These are phyloP conservation scores for Jackrogersella multiformis DNA, from an alignment of 495 filamentous ascomycete genomes.

Conservation along the genomic window DNA sequence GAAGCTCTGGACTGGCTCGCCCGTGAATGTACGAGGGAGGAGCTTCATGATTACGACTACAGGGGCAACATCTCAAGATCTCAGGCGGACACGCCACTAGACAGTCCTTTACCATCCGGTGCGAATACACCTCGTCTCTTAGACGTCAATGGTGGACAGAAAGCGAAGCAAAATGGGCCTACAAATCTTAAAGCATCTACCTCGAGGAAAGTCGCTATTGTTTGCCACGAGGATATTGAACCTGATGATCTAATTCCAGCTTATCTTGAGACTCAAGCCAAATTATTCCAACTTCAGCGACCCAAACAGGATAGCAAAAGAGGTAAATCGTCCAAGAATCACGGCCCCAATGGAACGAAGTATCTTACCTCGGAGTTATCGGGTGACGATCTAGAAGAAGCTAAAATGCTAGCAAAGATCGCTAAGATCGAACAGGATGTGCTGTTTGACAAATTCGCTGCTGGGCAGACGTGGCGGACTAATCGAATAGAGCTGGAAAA, in stretches of 20 bases:
- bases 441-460: constrained; percentile 81
- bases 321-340: constrained; percentile 48
- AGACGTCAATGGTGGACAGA: constrained; percentile 44
- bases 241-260: constrained; percentile 79
- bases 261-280: constrained; percentile 75
- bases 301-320: constrained; percentile 61
- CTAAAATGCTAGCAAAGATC: constrained; percentile 74
- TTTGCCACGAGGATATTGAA: constrained; percentile 66
- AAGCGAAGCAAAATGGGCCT: constrained; percentile 31
- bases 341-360: constrained; percentile 19
- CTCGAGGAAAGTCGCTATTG: constrained; percentile 49
- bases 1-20: constrained; percentile 90
- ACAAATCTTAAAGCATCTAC: constrained; percentile 28
- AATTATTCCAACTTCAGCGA: constrained; percentile 77
- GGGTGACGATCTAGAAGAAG: constrained; percentile 59
- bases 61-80: constrained; percentile 48
- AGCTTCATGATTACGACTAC: constrained; percentile 76
- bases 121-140: constrained; percentile 56
- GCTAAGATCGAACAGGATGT: constrained; percentile 82
- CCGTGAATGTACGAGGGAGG: constrained; percentile 69
- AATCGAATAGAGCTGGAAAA: constrained; percentile 72
- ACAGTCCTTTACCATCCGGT: constrained; percentile 58
- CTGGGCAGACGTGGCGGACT: constrained; percentile 76
- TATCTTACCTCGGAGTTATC: not conserved
- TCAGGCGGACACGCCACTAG: constrained; percentile 55